Evolutionary conservation across 768 basidiomycete species (phyloP).

Genomic region (Serendipita sp.): DNA sequence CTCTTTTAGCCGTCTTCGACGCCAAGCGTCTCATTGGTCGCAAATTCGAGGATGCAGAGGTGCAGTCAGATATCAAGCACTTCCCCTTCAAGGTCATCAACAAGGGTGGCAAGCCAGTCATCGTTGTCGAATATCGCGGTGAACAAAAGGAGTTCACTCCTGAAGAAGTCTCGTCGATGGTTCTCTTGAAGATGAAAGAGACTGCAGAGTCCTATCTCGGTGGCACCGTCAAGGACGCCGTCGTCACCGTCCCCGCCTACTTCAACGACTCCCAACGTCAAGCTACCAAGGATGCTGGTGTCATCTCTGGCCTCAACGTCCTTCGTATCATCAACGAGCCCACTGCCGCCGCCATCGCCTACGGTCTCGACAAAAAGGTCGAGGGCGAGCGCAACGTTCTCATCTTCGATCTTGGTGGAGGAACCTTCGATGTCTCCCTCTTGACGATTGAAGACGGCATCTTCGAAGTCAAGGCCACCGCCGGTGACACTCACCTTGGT

Average conservation of each 20-base stretch:
- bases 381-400: constrained; percentile 84
- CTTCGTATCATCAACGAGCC: constrained; percentile 99
- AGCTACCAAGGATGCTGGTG: constrained; percentile 95
- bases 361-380: constrained; percentile 94
- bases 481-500: constrained; percentile 95
- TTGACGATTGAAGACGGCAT: constrained; percentile 94
- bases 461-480: constrained; percentile 96
- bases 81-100: constrained; percentile 32
- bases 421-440: constrained; percentile 96
- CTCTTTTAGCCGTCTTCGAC: constrained; percentile 52
- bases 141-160: constrained; percentile 44
- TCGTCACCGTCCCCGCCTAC: constrained; percentile 73
- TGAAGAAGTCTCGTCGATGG: constrained; percentile 54
- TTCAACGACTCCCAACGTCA: constrained; percentile 99
- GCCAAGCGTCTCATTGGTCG: constrained; percentile 97
- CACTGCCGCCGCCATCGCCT: constrained; percentile 94
- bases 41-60: constrained; percentile 50
- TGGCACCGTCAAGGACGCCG: constrained; percentile 42
- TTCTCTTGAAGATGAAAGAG: constrained; percentile 54
- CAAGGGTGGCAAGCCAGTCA: constrained; percentile 33
- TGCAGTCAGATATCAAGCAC: constrained; percentile 35
- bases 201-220: constrained; percentile 56
- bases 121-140: constrained; percentile 38
- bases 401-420: constrained; percentile 97
- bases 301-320: constrained; percentile 85